These are phyloP conservation scores for Stagonosporopsis rhizophila DNA, from an alignment of 2,329 filamentous ascomycete species.

Conservation along the genomic window DNA sequence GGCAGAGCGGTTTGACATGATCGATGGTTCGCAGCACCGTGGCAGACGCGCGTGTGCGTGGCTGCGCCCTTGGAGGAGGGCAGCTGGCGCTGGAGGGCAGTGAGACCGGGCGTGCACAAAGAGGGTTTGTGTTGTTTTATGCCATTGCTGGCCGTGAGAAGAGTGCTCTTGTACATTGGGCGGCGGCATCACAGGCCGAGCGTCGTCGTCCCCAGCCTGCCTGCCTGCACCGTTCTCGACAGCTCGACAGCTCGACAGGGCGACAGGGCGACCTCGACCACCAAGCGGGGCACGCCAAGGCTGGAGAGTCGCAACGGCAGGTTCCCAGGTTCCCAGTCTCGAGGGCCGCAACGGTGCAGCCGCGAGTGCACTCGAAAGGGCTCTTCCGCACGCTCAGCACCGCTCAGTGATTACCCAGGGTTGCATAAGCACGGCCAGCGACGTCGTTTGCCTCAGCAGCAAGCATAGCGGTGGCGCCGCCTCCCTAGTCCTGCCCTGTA, in stretches of 20 bases:
- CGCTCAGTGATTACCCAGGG: slow-evolving; percentile 26
- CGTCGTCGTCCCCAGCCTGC: neutral
- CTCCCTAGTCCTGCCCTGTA: slow-evolving; percentile 29
- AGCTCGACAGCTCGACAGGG: too few relatives aligned
- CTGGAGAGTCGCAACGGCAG: slow-evolving; percentile 11
- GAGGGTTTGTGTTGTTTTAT: too few relatives aligned
- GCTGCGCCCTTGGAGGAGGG: slow-evolving; percentile 11
- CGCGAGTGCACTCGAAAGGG: neutral
- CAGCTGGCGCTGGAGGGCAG: neutral
- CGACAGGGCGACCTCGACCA: neutral
- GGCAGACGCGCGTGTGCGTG: slow-evolving; percentile 20
- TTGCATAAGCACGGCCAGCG: slow-evolving; percentile 30
- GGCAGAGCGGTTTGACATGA: neutral
- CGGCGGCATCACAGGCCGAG: neutral
- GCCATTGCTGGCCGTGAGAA: neutral
- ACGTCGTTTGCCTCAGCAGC: slow-evolving; percentile 17
- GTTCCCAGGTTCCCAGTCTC: slow-evolving; percentile 18
- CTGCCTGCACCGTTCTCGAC: slow-evolving; percentile 7
- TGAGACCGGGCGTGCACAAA: neutral
- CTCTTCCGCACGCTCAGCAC: neutral
- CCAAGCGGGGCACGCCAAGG: slow-evolving; percentile 33
- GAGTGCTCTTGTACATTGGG: slow-evolving; percentile 21
- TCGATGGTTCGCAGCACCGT: slow-evolving; percentile 16
- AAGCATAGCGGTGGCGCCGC: slow-evolving; percentile 26
- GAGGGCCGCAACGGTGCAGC: neutral